Evolutionary conservation across 768 basidiomycete genomes (phyloP).

Genomic region (Amanita jacksonii): DNA sequence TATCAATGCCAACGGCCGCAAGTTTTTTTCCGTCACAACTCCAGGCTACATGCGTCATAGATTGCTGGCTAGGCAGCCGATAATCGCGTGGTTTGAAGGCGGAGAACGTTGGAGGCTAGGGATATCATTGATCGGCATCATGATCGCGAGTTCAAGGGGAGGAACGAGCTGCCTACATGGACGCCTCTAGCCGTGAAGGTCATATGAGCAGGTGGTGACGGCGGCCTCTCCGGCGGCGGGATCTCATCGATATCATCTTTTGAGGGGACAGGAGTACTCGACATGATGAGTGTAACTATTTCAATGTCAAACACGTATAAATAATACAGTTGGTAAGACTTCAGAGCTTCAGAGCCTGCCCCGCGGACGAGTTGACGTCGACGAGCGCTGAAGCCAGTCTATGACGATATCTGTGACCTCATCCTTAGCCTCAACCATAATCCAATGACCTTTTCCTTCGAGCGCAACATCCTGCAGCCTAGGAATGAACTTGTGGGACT

Average conservation of each 20-base stretch:
- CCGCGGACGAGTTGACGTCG: slow-evolving; percentile 16
- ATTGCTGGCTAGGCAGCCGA: slow-evolving; percentile 51
- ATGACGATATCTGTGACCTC: slow-evolving; percentile 39
- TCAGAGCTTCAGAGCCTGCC: slow-evolving; percentile 13
- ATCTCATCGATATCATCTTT: slow-evolving; percentile 54
- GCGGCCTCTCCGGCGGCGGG: slow-evolving; percentile 47
- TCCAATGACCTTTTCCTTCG: slow-evolving; percentile 57
- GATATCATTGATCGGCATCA: slow-evolving; percentile 6
- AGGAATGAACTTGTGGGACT: slow-evolving; percentile 40
- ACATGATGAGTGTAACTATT: slow-evolving; percentile 1
- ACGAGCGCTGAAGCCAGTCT: slow-evolving; percentile 34
- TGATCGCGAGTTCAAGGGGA: slow-evolving; percentile 8
- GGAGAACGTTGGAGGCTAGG: slow-evolving; percentile 66
- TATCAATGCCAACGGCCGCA: slow-evolving; percentile 77
- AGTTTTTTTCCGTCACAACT: slow-evolving; percentile 77
- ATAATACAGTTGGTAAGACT: not conserved
- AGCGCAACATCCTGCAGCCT: slow-evolving; percentile 41
- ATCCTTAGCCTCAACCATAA: slow-evolving; percentile 54
- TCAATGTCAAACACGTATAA: not conserved
- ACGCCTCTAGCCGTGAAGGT: slow-evolving; percentile 62
- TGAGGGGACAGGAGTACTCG: slow-evolving; percentile 6
- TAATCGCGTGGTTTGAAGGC: slow-evolving; percentile 74
- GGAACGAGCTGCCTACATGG: slow-evolving; percentile 45
- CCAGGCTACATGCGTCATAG: slow-evolving; percentile 75
- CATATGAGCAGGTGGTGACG: slow-evolving; percentile 64